These are phyloP conservation scores for Ogataea siamensis DNA, from an alignment of 805 yeast genomes.

Conservation along the genomic window DNA sequence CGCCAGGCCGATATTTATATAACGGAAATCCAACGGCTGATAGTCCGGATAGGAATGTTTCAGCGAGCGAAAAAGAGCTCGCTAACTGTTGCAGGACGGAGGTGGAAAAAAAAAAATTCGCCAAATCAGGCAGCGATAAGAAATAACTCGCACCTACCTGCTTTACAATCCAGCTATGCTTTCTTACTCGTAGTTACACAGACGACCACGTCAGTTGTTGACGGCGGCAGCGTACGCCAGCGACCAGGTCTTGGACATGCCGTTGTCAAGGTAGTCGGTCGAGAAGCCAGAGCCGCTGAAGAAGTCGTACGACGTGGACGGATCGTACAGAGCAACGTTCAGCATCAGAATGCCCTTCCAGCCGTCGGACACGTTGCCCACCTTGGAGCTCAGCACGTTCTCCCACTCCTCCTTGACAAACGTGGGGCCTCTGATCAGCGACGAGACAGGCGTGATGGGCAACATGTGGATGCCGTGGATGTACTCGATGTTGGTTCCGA, in stretches of 20 bases:
- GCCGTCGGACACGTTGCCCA: conserved; percentile 58
- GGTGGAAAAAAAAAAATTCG: neutral
- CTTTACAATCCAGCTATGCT: neutral
- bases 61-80: conserved; percentile 7
- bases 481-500: conserved; percentile 54
- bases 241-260: conserved; percentile 88
- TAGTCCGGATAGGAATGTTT: conserved; percentile 6
- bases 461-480: conserved; percentile 78
- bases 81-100: conserved; percentile 8
- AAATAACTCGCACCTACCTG: neutral
- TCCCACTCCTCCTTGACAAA: conserved; percentile 71
- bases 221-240: conserved; percentile 67
- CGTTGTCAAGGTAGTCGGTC: conserved; percentile 63
- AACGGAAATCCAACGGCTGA: neutral
- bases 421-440: conserved; percentile 53
- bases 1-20: conserved; percentile 5
- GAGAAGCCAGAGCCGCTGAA: conserved; percentile 58
- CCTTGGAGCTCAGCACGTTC: conserved; percentile 44
- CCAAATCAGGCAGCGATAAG: neutral
- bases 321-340: conserved; percentile 73
- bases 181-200: neutral
- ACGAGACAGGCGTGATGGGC: conserved; percentile 64
- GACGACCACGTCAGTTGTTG: conserved; percentile 2
- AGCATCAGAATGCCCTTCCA: conserved; percentile 77
- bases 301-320: conserved; percentile 58